Conservation (phyloP, 176 grass and related monocot genomes). For the Luzula sylvatica region DNA sequence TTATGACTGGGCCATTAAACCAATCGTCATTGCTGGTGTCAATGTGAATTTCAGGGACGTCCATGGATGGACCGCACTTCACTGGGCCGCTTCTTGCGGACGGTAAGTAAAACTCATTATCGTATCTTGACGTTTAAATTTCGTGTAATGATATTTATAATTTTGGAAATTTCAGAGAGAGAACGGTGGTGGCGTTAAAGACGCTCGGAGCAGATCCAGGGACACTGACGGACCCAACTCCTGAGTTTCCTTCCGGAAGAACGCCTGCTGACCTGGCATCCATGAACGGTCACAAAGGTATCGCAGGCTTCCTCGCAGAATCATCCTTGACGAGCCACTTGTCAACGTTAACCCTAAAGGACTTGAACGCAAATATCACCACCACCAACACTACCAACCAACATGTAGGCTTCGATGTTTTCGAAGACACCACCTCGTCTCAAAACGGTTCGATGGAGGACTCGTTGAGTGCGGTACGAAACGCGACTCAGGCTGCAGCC, state of each 20-base stretch:
- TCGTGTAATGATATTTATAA: not conserved
- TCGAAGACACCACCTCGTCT: not conserved
- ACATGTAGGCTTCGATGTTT: not conserved
- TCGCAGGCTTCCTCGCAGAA: conserved; percentile 92
- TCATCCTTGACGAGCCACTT: conserved; percentile 95
- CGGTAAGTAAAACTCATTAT: conserved; percentile 35
- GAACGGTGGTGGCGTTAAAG: conserved; percentile 51
- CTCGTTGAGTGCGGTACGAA: conserved; percentile 81
- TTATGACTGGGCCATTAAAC: conserved; percentile 93
- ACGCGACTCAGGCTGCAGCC: conserved; percentile 92
- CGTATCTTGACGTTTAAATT: not conserved
- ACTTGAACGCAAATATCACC: conserved; percentile 36
- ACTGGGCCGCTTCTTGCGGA: conserved; percentile 90
- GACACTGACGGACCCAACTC: conserved; percentile 77
- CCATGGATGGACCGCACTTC: conserved; percentile 96
- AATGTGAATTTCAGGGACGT: conserved; percentile 94
- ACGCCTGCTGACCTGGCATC: conserved; percentile 96
- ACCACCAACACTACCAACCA: not conserved
- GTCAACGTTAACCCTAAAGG: conserved; percentile 59
- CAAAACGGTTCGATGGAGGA: conserved; percentile 66
- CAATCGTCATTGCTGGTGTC: conserved; percentile 73
- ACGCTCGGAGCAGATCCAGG: conserved; percentile 71
- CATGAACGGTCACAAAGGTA: conserved; percentile 90
- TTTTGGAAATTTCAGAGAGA: conserved; percentile 49
- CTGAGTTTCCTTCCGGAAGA: conserved; percentile 69